Evolutionary conservation across 2,329 filamentous ascomycete species (phyloP).

Genomic region (Emergomyces orientalis): DNA sequence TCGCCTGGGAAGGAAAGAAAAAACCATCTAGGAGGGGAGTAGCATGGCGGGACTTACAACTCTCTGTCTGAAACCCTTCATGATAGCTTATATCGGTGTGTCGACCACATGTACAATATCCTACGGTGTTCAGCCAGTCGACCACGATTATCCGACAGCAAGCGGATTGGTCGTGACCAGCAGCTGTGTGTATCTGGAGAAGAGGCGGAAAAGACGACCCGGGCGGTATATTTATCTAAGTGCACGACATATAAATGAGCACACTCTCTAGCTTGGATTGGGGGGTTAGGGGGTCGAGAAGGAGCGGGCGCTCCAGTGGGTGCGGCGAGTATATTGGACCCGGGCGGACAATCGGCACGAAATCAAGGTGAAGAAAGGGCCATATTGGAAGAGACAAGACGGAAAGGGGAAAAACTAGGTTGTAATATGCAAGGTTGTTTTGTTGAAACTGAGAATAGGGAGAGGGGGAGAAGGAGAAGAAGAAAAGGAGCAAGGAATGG

Average conservation of each 20-base stretch:
- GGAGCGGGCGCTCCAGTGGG: neutral
- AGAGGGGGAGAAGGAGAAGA: neutral
- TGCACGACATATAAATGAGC: neutral
- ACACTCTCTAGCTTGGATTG: neutral
- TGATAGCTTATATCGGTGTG: slow-evolving; percentile 45
- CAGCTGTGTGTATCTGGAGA: slow-evolving; percentile 1
- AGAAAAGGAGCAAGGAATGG: neutral
- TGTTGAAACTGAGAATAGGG: neutral
- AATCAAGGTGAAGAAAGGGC: neutral
- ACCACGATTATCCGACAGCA: slow-evolving; percentile 12
- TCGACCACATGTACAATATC: slow-evolving; percentile 18
- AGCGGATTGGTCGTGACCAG: slow-evolving; percentile 8
- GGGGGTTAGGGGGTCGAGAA: neutral
- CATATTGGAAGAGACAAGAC: neutral
- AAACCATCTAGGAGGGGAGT: slow-evolving; percentile 23
- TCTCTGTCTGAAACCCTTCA: slow-evolving; percentile 97
- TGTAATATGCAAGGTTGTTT: neutral
- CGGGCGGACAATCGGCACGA: neutral
- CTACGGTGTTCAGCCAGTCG: slow-evolving; percentile 9
- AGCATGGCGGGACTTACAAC: slow-evolving; percentile 59
- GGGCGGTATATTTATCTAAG: neutral
- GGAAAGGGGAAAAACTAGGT: too few relatives aligned
- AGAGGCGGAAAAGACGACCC: neutral
- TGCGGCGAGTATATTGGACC: neutral
- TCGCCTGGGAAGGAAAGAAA: slow-evolving; percentile 9